Conservation (phyloP, 2,329 filamentous ascomycete species). For the Periconia sp. region DNA sequence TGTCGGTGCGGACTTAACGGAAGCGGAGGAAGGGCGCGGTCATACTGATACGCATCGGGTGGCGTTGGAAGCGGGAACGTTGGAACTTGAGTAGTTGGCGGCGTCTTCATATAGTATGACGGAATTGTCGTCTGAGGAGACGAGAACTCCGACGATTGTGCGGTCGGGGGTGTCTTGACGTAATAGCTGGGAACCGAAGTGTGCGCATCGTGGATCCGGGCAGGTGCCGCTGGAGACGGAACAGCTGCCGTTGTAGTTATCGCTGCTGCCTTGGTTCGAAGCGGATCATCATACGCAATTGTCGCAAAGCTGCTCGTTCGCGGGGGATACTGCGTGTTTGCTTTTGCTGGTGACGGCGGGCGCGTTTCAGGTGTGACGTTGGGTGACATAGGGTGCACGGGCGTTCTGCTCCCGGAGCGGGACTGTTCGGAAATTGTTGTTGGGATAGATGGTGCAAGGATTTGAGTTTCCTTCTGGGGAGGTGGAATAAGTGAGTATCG, state of each 20-base stretch:
- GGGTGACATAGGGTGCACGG: slow-evolving; percentile 10
- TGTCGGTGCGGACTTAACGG: slow-evolving; percentile 17
- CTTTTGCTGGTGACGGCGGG: slow-evolving; percentile 3
- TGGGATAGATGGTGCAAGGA: slow-evolving; percentile 4
- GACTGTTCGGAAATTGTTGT: slow-evolving; percentile 4
- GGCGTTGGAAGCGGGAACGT: neutral
- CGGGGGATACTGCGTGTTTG: slow-evolving; percentile 1
- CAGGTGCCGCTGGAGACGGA: neutral
- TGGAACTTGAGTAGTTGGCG: slow-evolving; percentile 1
- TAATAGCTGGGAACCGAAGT: slow-evolving; percentile 14
- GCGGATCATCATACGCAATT: slow-evolving; percentile 10
- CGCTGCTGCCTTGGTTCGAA: slow-evolving; percentile 7
- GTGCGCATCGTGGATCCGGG: slow-evolving; percentile 1
- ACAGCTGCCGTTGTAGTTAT: slow-evolving; percentile 6
- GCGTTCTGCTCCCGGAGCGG: slow-evolving; percentile 1
- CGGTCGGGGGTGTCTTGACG: slow-evolving; percentile 10
- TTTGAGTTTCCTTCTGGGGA: neutral
- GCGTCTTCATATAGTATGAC: slow-evolving; percentile 3
- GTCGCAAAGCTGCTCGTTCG: slow-evolving; percentile 3
- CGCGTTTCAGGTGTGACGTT: slow-evolving; percentile 9
- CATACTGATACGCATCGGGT: slow-evolving; percentile 4
- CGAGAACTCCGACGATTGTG: slow-evolving; percentile 8
- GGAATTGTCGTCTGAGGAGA: slow-evolving; percentile 8
- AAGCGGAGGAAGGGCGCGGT: neutral
- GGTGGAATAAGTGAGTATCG: slow-evolving; percentile 10